These are phyloP conservation scores for Acmispon strigosus DNA, from an alignment of 306 rosid genomes.

Conservation along the genomic window DNA sequence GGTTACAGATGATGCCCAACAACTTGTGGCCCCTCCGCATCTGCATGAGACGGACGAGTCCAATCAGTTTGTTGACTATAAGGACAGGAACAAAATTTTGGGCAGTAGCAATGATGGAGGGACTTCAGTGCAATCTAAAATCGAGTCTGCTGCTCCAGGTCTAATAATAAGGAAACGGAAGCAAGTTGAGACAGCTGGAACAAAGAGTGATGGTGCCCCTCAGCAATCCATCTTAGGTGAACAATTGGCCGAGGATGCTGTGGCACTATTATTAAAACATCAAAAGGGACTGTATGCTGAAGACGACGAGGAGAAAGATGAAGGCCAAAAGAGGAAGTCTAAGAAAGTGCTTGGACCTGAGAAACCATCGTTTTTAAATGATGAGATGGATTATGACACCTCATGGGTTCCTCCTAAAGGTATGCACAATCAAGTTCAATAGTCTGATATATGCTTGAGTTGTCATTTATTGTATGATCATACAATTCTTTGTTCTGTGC, in stretches of 20 bases:
- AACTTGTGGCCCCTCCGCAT: constrained; percentile 23
- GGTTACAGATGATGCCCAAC: constrained; percentile 41
- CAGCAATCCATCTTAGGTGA: constrained; percentile 42
- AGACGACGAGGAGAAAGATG: constrained; percentile 37
- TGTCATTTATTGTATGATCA: background rate
- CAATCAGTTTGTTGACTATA: constrained; percentile 72
- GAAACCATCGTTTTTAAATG: constrained; percentile 70
- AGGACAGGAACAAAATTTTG: constrained; percentile 69
- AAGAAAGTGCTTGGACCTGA: constrained; percentile 81
- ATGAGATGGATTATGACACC: constrained; percentile 41
- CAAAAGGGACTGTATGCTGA: constrained; percentile 48
- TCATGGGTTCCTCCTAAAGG: constrained; percentile 98
- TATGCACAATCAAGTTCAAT: constrained; percentile 23
- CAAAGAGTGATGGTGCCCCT: constrained; percentile 25
- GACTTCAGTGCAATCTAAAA: constrained; percentile 28
- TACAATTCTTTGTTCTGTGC: constrained; percentile 27
- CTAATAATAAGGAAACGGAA: constrained; percentile 83
- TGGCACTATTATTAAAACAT: constrained; percentile 82
- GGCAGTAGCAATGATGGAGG: constrained; percentile 26
- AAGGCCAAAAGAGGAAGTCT: constrained; percentile 41
- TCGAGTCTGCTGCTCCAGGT: constrained; percentile 85
- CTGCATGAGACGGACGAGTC: constrained; percentile 35
- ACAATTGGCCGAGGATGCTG: constrained; percentile 84
- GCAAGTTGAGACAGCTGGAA: constrained; percentile 47
- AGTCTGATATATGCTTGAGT: background rate